Conservation (phyloP, 345 rosid genomes). For the Eucalyptus cloeziana region DNA sequence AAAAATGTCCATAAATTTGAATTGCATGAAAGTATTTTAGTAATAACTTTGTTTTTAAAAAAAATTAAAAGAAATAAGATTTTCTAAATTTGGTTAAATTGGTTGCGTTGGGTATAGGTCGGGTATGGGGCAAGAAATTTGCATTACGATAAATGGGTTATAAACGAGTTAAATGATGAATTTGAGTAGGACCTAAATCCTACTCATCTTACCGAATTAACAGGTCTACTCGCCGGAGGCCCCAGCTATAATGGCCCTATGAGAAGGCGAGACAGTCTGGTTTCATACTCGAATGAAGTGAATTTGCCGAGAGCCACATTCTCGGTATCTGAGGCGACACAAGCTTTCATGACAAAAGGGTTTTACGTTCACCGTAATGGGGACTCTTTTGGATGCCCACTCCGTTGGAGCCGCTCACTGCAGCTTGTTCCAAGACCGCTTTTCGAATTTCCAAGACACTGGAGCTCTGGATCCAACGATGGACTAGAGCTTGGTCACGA, state of each 20-base stretch:
- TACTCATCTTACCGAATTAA: too few species aligned
- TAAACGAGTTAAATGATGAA: accelerated
- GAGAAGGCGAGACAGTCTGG: conserved; percentile 49
- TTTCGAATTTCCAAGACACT: conserved; percentile 26
- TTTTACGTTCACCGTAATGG: conserved; percentile 33
- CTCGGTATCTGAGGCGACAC: conserved; percentile 19
- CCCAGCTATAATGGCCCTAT: conserved; percentile 35
- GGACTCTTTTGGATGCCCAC: conserved; percentile 65
- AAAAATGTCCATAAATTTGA: too few species aligned
- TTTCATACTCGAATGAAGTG: conserved; percentile 16
- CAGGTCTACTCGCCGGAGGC: conserved; percentile 38
- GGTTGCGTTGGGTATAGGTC: accelerated
- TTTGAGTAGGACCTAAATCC: accelerated
- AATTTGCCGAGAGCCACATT: conserved; percentile 51
- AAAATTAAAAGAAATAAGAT: too few species aligned
- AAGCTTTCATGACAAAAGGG: conserved; percentile 24
- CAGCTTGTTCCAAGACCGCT: conserved; percentile 39
- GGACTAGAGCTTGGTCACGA: conserved; percentile 29
- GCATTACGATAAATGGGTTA: accelerated
- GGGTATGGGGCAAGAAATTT: too few species aligned
- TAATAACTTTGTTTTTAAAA: too few species aligned
- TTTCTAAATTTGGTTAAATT: too few species aligned
- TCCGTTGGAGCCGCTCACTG: conserved; percentile 61
- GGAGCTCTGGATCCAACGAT: conserved; percentile 34
- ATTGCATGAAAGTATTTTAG: too few species aligned